These are phyloP conservation scores for Suillus americanus DNA, from an alignment of 768 basidiomycete species.

Conservation along the genomic window DNA sequence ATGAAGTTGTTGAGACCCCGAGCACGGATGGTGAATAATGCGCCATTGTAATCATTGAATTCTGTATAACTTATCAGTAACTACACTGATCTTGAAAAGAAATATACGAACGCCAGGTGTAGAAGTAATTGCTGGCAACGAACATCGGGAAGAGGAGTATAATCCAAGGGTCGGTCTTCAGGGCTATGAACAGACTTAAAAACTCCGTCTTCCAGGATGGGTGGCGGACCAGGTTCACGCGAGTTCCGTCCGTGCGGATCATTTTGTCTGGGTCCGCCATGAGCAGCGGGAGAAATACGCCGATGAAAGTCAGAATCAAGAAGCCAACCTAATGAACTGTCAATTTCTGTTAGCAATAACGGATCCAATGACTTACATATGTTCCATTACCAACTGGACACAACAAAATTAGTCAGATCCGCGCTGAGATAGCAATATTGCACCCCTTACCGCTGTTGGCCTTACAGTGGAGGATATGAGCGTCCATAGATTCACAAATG, in stretches of 20 bases:
- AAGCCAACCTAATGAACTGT: conserved; percentile 61
- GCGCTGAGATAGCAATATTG: neutral
- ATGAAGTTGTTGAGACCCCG: conserved; percentile 78
- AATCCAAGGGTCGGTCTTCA: conserved; percentile 72
- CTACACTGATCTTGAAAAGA: neutral
- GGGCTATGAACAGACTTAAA: conserved; percentile 61
- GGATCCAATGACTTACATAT: conserved; percentile 49
- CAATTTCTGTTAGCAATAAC: conserved; percentile 1
- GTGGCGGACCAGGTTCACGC: conserved; percentile 55
- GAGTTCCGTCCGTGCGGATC: conserved; percentile 73
- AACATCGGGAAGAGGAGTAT: conserved; percentile 84
- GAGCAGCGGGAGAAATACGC: conserved; percentile 59
- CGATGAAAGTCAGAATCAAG: conserved; percentile 67
- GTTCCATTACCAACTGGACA: conserved; percentile 67
- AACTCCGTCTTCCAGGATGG: conserved; percentile 80
- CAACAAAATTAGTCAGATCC: neutral
- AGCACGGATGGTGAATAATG: conserved; percentile 75
- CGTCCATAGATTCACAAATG: neutral
- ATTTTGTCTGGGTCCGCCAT: conserved; percentile 76
- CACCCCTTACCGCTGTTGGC: conserved; percentile 27
- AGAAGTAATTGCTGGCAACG: conserved; percentile 82
- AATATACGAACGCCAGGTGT: conserved; percentile 68
- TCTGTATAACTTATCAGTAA: conserved; percentile 40
- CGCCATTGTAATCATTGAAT: conserved; percentile 80
- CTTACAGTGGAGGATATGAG: conserved; percentile 13